These are phyloP conservation scores for Aspergillus transmontanensis DNA, from an alignment of 2,329 filamentous ascomycete genomes.

Conservation along the genomic window DNA sequence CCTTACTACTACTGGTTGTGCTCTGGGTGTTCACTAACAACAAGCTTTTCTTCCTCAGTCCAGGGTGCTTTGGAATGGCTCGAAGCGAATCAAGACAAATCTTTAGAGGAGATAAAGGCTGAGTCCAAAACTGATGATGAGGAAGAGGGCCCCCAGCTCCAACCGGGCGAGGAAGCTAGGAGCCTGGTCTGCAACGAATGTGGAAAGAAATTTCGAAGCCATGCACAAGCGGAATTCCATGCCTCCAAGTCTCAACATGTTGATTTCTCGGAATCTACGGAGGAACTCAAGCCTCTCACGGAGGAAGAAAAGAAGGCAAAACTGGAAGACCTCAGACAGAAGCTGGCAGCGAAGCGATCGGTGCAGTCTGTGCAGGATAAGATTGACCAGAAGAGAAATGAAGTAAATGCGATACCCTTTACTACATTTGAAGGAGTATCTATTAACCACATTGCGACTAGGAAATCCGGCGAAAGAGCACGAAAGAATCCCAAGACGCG, in stretches of 20 bases:
- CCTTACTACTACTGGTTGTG: neutral
- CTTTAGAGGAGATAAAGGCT: conserved; percentile 76
- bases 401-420: conserved; percentile 53
- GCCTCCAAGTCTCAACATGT: conserved; percentile 88
- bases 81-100: conserved; percentile 85
- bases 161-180: conserved; percentile 70
- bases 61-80: conserved; percentile 93
- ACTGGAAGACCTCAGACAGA: conserved; percentile 72
- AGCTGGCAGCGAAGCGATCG: conserved; percentile 72
- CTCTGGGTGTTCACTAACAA: conserved; percentile 17
- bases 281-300: conserved; percentile 86
- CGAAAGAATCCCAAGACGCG: conserved; percentile 81
- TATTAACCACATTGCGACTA: conserved; percentile 21
- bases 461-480: conserved; percentile 80
- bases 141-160: conserved; percentile 64
- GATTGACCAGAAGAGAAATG: conserved; percentile 80
- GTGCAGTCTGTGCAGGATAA: conserved; percentile 72
- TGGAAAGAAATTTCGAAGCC: conserved; percentile 83
- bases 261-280: conserved; percentile 90
- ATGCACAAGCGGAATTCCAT: conserved; percentile 83
- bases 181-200: conserved; percentile 95
- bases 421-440: neutral
- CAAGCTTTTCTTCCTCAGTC: conserved; percentile 55
- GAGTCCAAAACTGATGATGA: conserved; percentile 54
- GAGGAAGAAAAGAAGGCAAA: conserved; percentile 87